These are phyloP conservation scores for Drechslerella dactyloides DNA, from an alignment of 2,329 filamentous ascomycete genomes.

Conservation along the genomic window DNA sequence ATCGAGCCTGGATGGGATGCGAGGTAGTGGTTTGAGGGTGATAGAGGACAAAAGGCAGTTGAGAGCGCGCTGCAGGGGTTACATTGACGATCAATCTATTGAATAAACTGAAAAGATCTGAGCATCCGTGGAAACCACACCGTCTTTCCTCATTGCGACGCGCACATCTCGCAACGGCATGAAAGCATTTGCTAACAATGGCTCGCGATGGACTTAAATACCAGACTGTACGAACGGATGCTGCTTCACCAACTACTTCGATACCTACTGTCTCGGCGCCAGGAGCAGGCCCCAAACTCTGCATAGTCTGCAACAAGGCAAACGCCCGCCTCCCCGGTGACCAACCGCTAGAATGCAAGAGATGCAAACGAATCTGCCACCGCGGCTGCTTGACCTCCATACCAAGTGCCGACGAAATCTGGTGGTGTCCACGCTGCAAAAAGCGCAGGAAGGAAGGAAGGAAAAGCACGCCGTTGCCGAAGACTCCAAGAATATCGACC, in stretches of 20 bases:
- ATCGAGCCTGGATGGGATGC: neutral
- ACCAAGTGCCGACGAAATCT: neutral
- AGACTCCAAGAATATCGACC: neutral
- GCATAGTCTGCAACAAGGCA: slow-evolving; percentile 14
- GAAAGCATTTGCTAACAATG: neutral
- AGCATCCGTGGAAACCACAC: slow-evolving; percentile 11
- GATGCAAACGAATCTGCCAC: slow-evolving; percentile 30
- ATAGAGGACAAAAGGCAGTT: slow-evolving; percentile 5
- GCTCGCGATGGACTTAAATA: neutral
- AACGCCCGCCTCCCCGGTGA: slow-evolving; percentile 14
- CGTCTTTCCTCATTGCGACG: neutral
- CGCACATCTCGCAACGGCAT: neutral
- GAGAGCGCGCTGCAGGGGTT: slow-evolving; percentile 16
- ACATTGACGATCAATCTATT: slow-evolving; percentile 44
- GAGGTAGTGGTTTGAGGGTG: slow-evolving; percentile 34
- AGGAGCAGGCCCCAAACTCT: neutral
- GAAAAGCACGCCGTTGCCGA: neutral
- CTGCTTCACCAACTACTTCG: neutral
- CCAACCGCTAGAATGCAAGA: slow-evolving; percentile 14
- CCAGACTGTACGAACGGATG: neutral
- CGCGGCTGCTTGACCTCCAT: slow-evolving; percentile 14
- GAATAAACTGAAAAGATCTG: slow-evolving; percentile 50
- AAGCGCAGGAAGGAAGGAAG: neutral
- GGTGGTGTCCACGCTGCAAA: slow-evolving; percentile 4
- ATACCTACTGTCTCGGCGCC: neutral